These are phyloP conservation scores for Gynandropsis gynandra DNA, from an alignment of 345 rosid genomes.

Conservation along the genomic window DNA sequence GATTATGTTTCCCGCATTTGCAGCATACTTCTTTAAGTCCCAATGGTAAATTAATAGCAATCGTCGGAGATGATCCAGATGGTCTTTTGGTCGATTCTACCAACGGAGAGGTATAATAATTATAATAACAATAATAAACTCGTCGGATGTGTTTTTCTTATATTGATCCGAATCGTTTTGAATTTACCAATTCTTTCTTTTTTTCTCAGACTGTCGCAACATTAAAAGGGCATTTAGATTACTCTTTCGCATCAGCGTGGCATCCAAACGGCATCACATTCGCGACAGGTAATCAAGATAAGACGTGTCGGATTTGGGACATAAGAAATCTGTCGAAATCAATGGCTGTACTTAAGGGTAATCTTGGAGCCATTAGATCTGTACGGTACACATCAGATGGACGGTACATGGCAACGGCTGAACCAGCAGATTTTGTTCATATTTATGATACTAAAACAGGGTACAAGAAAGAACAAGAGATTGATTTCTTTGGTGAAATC, in stretches of 20 bases:
- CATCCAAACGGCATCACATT: constrained; percentile 67
- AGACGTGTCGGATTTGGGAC: constrained; percentile 70
- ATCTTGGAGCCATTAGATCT: constrained; percentile 52
- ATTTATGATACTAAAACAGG: constrained; percentile 52
- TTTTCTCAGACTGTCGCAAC: constrained; percentile 37
- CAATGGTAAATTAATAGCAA: constrained; percentile 55
- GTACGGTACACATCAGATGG: constrained; percentile 48
- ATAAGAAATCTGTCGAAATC: constrained; percentile 39
- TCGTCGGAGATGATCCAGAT: constrained; percentile 73
- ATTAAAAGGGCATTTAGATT: constrained; percentile 59
- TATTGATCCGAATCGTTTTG: no score
- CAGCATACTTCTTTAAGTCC: constrained; percentile 78
- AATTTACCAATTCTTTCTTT: neutral
- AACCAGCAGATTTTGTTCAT: constrained; percentile 85
- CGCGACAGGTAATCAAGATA: constrained; percentile 83
- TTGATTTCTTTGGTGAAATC: constrained; percentile 80
- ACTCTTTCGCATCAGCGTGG: constrained; percentile 83
- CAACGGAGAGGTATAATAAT: constrained; percentile 49
- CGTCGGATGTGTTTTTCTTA: no score
- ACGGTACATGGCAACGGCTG: constrained; percentile 60
- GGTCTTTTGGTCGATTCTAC: constrained; percentile 54
- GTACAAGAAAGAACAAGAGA: constrained; percentile 64
- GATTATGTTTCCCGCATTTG: neutral
- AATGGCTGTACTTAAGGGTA: constrained; percentile 49
- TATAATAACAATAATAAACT: no score